Evolutionary conservation across 228 moss, liverwort and hornwort genomes (phyloP).

Genomic region (Sphagnum magellanicum): DNA sequence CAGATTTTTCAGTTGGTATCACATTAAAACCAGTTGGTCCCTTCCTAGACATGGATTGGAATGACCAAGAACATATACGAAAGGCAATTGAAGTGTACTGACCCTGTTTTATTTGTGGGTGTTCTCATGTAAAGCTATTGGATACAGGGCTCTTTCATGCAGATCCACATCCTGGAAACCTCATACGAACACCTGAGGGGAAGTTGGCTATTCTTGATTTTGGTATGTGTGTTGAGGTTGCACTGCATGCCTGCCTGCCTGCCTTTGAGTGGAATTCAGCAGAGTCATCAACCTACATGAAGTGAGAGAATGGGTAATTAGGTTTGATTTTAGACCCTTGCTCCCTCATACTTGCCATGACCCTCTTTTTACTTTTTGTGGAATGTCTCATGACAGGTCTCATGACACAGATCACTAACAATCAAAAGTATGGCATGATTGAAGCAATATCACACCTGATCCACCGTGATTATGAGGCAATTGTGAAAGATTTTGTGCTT

Average conservation of each 20-base stretch:
- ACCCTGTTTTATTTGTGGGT: not conserved
- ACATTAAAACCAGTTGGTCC: too few relatives aligned
- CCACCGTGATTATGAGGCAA: slow-evolving; percentile 95
- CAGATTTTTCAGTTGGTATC: too few relatives aligned
- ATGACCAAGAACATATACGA: too few relatives aligned
- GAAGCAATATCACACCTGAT: slow-evolving; percentile 97
- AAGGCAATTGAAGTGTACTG: too few relatives aligned
- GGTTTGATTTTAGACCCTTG: not conserved
- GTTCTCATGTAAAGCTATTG: slow-evolving; percentile 44
- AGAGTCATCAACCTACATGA: too few relatives aligned
- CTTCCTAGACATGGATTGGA: too few relatives aligned
- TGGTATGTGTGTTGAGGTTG: slow-evolving; percentile 29
- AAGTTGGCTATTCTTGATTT: slow-evolving; percentile 91
- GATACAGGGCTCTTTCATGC: slow-evolving; percentile 98
- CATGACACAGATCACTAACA: slow-evolving; percentile 95
- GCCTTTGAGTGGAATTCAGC: too few relatives aligned
- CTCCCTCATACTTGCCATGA: not conserved
- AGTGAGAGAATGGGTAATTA: too few relatives aligned
- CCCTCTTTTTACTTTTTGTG: not conserved
- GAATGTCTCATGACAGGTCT: slow-evolving; percentile 40
- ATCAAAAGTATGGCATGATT: slow-evolving; percentile 99
- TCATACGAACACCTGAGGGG: slow-evolving; percentile 95
- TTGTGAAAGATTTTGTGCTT: slow-evolving; percentile 91
- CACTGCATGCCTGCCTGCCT: not conserved
- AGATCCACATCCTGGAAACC: slow-evolving; percentile 97